Evolutionary conservation across 768 basidiomycete species (phyloP), one percentile per base, ranked within the genome.

Genomic region (Albatrellus ellisii): DNA sequence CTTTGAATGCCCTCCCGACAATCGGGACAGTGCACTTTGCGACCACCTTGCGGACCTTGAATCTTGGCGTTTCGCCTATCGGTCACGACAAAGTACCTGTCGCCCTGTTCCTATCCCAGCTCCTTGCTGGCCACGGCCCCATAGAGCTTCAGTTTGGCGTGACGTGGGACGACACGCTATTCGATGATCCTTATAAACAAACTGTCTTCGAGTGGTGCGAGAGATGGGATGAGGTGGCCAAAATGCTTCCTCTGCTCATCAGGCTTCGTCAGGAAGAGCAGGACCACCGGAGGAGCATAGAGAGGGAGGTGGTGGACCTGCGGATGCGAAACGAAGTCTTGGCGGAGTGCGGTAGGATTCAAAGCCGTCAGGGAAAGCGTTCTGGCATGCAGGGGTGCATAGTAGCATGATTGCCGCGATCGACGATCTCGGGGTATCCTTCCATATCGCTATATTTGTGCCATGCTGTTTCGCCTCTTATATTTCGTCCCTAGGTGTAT

Each of bases 311-410:
- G 9, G 47, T 48, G 28, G 49, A 50, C 40, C 24, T 50, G 34
- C 43, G 44, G 24, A 50, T 50, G 49, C 40, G 49, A 26, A 50
- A 49, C 24, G 49, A 50, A 34, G 44, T 50, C 17, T 41, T 50
- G 10, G 34, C 45, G 17, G 49, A 43, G 37, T 40, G 24, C 12
- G 36, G 40, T 12, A 26, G 5, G 21, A 26, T 48, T n/a, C n/a
- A n/a, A n/a, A n/a, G n/a, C n/a, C n/a, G n/a, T n/a, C n/a, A n/a
- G n/a, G n/a, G n/a, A n/a, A n/a, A n/a, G n/a, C n/a, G n/a, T n/a
- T n/a, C n/a, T n/a, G n/a, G n/a, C n/a, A n/a, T n/a, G n/a, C n/a
- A n/a, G n/a, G n/a, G n/a, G n/a, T n/a, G n/a, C n/a, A n/a, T n/a
- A n/a, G n/a, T n/a, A n/a, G n/a, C n/a, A n/a, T n/a, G n/a, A n/a